Conservation (phyloP, 2,329 filamentous ascomycete species). For the Trichophyton benhamiae region DNA sequence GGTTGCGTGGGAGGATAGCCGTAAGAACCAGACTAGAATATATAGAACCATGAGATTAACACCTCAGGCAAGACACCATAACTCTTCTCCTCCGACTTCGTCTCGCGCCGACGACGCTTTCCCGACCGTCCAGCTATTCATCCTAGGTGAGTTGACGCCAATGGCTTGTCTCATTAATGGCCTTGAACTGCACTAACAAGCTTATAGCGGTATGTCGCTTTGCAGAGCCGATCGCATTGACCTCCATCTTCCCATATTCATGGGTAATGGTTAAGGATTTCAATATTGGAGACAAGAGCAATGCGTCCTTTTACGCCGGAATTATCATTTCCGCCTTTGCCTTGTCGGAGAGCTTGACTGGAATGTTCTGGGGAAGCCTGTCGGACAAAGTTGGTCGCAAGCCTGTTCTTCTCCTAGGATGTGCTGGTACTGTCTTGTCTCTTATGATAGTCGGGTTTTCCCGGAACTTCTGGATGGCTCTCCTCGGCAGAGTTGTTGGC, state of each 20-base stretch:
- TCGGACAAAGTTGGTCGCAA: conserved; percentile 75
- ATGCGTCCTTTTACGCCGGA: conserved; percentile 81
- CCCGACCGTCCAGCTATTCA: conserved; percentile 67
- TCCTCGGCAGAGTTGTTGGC: conserved; percentile 62
- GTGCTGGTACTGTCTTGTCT: conserved; percentile 67
- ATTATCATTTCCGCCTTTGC: conserved; percentile 78
- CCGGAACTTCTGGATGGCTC: conserved; percentile 63
- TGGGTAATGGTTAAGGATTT: conserved; percentile 72
- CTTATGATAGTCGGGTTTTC: conserved; percentile 78
- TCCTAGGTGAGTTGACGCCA: conserved; percentile 54
- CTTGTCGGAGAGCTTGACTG: conserved; percentile 62
- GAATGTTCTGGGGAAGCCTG: conserved; percentile 61
- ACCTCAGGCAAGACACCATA: conserved; percentile 36
- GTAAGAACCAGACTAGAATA: conserved; percentile 43
- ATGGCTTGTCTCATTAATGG: not conserved
- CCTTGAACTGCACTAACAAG: not conserved
- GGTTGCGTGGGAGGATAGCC: conserved; percentile 21
- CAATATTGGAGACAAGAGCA: conserved; percentile 54
- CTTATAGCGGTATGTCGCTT: conserved; percentile 72
- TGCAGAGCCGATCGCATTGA: conserved; percentile 83
- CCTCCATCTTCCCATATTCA: conserved; percentile 85
- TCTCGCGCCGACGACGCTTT: conserved; percentile 53
- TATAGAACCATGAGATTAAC: conserved; percentile 48
- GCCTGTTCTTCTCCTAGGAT: conserved; percentile 62
- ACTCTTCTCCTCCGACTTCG: conserved; percentile 5